Conservation (phyloP, 805 yeast genomes). For the Candida palmyrensis region DNA sequence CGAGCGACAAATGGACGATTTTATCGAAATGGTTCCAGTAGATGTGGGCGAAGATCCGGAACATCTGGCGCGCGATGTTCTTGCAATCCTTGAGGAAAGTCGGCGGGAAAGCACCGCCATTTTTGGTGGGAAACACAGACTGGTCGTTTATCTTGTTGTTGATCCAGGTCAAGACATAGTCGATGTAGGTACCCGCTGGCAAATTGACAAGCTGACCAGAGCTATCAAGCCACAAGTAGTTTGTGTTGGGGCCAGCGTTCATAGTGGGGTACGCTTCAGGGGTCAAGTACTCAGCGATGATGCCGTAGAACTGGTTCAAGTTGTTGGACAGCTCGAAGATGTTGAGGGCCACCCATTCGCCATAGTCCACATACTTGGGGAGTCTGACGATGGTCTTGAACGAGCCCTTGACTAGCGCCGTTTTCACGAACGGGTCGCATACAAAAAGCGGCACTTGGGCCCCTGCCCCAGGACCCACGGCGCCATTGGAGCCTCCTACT, state of each 20-base stretch:
- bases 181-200: slow-evolving; percentile 92
- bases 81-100: slow-evolving; percentile 77
- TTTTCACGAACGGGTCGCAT: slow-evolving; percentile 89
- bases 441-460: slow-evolving; percentile 56
- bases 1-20: slow-evolving; percentile 83
- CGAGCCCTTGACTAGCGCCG: slow-evolving; percentile 94
- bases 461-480: not conserved
- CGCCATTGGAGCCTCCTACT: not conserved
- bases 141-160: slow-evolving; percentile 85
- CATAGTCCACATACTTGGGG: slow-evolving; percentile 90
- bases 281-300: slow-evolving; percentile 86
- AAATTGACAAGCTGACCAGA: slow-evolving; percentile 72
- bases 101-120: slow-evolving; percentile 86
- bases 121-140: slow-evolving; percentile 84
- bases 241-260: slow-evolving; percentile 93
- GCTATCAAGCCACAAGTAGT: slow-evolving; percentile 86
- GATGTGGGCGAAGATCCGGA: slow-evolving; percentile 91
- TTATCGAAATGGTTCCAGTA: slow-evolving; percentile 94
- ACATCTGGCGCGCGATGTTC: slow-evolving; percentile 87
- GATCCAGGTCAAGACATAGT: slow-evolving; percentile 87
- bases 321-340: slow-evolving; percentile 85
- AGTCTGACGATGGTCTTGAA: slow-evolving; percentile 92
- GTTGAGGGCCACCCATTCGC: slow-evolving; percentile 95
- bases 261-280: slow-evolving; percentile 87
- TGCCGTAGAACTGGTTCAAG: slow-evolving; percentile 82